Base-by-base conservation (phyloP, 345 rosid genomes). In the Populus tremula region DNA sequence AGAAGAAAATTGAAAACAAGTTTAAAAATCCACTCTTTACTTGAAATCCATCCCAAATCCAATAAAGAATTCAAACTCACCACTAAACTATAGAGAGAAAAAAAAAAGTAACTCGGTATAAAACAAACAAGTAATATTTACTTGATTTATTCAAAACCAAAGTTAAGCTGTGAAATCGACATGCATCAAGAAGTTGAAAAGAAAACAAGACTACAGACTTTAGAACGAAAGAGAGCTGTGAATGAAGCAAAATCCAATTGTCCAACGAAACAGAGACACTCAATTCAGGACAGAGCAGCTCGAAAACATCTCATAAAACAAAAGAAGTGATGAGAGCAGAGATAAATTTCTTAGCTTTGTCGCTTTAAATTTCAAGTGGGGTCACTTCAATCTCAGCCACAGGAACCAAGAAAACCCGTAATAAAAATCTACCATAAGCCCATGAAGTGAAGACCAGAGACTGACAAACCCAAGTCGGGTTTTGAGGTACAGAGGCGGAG, bases 361-460 rank as follows among this genome's bases (percentile, higher is more conserved):
- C 45, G 8, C 66, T 47, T 33, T 36, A 67, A 75, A 76, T 54
- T 69, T 67, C 1, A 5, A 38, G 79, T 68, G 79, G 79, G 73
- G 79, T 76, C 79, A 76, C 47, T 68, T 76, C 67, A 68, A 67
- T 47, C 53, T 33, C 73, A 68, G 67, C 79, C 79, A 68, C 73
- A 53, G 27, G 73, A 53, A 45, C 31, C 36, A 54, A 36, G 29
- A 49, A 41, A 62, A 18, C 9, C 70, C 9, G 23, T 59, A 27
- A 63, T 8, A 20, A 64, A 20, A 25, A 1, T 20, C 69, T 8
- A 20, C 25, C 38, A 10, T 33, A 11, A n/a, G 14, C 50, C 50
- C 11, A 54, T 6, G 59, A 17, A 59, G 27, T 56, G 31, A 13
- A 53, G 27, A 5, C 10, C 17, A 23, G 23, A 12, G 38, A 20